Evolutionary conservation across 441 rosid genomes (phyloP).

Genomic region (Gossypium lobatum): DNA sequence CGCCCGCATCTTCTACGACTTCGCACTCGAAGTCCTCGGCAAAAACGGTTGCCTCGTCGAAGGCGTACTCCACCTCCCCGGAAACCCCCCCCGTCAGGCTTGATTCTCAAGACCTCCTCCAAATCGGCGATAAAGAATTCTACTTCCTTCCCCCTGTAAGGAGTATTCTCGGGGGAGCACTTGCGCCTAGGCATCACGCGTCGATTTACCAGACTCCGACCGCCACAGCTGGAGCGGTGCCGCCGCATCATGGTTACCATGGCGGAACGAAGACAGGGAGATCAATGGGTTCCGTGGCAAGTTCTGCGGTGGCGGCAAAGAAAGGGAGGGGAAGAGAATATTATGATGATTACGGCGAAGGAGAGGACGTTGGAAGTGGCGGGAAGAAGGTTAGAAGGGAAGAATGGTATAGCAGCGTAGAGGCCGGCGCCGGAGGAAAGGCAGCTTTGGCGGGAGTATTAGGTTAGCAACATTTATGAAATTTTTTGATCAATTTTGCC

Average conservation of each 20-base stretch:
- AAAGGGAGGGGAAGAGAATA: conserved; percentile 52
- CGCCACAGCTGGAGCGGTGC: not conserved
- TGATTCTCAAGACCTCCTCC: conserved; percentile 78
- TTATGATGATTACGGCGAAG: conserved; percentile 46
- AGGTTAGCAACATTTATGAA: conserved; percentile 28
- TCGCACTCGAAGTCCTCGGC: conserved; percentile 89
- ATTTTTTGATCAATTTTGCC: not conserved
- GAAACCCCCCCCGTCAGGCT: conserved; percentile 74
- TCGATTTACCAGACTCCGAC: conserved; percentile 21
- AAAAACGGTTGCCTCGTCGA: conserved; percentile 94
- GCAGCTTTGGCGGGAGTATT: conserved; percentile 30
- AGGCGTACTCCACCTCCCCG: conserved; percentile 92
- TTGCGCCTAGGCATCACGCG: conserved; percentile 52
- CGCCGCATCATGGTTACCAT: conserved; percentile 45
- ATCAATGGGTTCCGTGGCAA: conserved; percentile 22
- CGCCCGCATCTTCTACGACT: conserved; percentile 86
- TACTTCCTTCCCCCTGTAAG: conserved; percentile 73
- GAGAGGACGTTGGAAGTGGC: conserved; percentile 35
- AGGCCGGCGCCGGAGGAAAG: conserved; percentile 45
- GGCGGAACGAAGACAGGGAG: conserved; percentile 25
- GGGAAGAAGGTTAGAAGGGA: conserved; percentile 73
- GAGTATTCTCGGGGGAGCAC: conserved; percentile 71
- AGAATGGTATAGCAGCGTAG: conserved; percentile 31
- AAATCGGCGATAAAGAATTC: conserved; percentile 87
- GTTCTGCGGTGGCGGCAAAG: conserved; percentile 22